Evolutionary conservation across 179 eudicot species (phyloP), one percentile per base, ranked within the genome.

Genomic region (Kewa caespitosa): DNA sequence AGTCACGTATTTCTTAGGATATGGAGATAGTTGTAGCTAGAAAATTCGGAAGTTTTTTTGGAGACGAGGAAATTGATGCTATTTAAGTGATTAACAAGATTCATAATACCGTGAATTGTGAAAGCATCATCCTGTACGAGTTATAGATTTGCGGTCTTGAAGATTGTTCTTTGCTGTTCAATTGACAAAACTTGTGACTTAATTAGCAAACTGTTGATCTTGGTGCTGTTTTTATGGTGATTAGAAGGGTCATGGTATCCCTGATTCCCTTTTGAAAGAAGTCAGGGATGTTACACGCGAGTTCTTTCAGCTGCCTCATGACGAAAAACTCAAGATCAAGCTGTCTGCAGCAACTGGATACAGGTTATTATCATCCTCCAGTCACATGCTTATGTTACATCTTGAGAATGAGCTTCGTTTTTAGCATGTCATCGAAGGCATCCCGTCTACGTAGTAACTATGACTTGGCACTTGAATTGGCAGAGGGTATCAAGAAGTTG

Each of bases 401-500:
- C 30, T 37, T 52, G 33, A 9, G 27, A 28, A 64, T 12, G 25
- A n/a, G 67, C 72, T 72, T 31, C 27, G 23, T 38, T 65, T 33
- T 72, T 52, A n/a, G 31, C 31, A 42, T 38, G 38, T 59, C 17
- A 23, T 17, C 31, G n/a, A 33, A 11, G 39, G 38, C n/a, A 9
- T 52, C 23, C 63, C 13, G 17, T 67, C 22, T 67, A 27, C 73
- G 25, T 30, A 39, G 64, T 69, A 38, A 64, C 74, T 48, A 38
- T 65, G 38, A 67, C 18, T 23, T 79, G 38, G 31, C 33, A 38
- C 68, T 84, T 46, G 17, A 70, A 78, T 37, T 83, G n/a, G 86
- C 91, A 94, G 98, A 69, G 98, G 98, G 41, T 94, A 94, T 84
- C 98, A 94, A 82, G 86, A 80, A 57, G 82, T 92, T 54, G 93